A percentile compares a stretch with the other conserved stretches of the same genome.
Conservation (phyloP, 2,329 filamentous ascomycete species). For the Hirsutella thompsonii region DNA sequence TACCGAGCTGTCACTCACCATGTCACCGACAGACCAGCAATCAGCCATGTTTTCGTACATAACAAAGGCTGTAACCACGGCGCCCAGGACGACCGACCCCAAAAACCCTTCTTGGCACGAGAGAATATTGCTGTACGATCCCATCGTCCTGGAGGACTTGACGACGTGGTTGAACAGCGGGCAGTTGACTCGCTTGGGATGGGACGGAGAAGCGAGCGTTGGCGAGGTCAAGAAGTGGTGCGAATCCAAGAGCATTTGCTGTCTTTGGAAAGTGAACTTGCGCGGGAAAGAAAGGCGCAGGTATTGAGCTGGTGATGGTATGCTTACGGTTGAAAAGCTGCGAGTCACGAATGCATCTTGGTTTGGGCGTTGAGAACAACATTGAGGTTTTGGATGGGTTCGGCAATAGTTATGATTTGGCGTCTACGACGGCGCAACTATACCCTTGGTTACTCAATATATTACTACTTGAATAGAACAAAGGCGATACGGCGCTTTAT, state of each 20-base stretch:
- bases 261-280: conserved; percentile 52
- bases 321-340: no score
- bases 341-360: no score
- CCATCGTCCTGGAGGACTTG: conserved; percentile 77
- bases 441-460: no score
- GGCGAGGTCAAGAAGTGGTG: conserved; percentile 78
- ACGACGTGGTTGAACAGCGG: conserved; percentile 70
- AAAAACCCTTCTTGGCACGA: conserved; percentile 65
- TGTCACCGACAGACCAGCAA: conserved; percentile 28
- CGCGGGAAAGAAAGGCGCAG: conserved; percentile 41
- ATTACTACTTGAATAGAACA: no score
- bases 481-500: no score
- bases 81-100: conserved; percentile 35
- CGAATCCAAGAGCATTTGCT: conserved; percentile 75
- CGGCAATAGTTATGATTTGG: no score
- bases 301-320: conserved; percentile 6
- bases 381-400: no score
- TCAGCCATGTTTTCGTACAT: conserved; percentile 36
- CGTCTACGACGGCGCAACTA: no score
- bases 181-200: conserved; percentile 47
- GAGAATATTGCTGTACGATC: conserved; percentile 88
- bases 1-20: conserved; percentile 27
- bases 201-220: conserved; percentile 50
- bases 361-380: no score
- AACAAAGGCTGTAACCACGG: conserved; percentile 37